Conservation (phyloP, 1,284 basidiomycete species). For the Serendipita sp. region DNA sequence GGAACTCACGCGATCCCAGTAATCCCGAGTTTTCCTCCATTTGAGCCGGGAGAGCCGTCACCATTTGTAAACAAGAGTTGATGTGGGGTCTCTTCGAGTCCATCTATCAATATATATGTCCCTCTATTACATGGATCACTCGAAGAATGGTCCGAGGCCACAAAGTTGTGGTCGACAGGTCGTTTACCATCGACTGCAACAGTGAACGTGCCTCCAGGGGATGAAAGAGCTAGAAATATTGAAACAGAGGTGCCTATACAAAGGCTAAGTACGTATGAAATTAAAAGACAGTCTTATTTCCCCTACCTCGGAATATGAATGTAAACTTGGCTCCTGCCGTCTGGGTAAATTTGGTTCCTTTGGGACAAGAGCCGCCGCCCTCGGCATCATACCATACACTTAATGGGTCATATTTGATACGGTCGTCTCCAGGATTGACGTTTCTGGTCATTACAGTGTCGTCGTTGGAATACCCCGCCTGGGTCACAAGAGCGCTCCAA, state of each 20-base stretch:
- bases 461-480: not conserved
- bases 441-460: not conserved
- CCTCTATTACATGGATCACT: not conserved
- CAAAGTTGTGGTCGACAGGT: no score
- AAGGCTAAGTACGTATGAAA: not conserved
- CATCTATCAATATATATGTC: not conserved
- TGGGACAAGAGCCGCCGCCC: not conserved
- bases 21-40: not conserved
- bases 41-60: not conserved
- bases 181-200: not conserved
- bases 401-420: not conserved
- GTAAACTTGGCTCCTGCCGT: not conserved
- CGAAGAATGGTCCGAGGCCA: no score
- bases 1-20: not conserved
- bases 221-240: not conserved
- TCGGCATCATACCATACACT: not conserved
- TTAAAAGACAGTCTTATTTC: not conserved
- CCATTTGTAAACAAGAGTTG: not conserved
- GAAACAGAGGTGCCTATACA: not conserved
- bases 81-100: not conserved
- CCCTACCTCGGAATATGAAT: not conserved
- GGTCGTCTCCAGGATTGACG: not conserved
- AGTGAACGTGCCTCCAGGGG: not conserved
- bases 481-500: no score
- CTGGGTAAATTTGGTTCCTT: not conserved